Evolutionary conservation across 176 grass and related monocot genomes (phyloP).

Genomic region (Oryza officinalis): DNA sequence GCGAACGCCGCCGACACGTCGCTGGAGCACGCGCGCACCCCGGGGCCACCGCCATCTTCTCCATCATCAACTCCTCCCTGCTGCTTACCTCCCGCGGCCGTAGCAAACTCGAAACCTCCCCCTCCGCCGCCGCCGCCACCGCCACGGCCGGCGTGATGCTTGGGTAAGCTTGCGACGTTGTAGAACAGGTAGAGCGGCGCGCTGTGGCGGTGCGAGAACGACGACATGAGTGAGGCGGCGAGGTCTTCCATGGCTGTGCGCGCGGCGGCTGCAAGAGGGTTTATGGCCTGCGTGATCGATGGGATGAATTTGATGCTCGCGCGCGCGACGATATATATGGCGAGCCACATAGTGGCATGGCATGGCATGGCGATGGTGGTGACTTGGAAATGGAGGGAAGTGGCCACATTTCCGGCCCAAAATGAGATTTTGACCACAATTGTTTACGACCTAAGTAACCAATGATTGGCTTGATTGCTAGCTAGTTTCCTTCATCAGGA

Average conservation of each 20-base stretch:
- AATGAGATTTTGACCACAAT: slow-evolving; percentile 31
- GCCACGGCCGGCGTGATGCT: not conserved
- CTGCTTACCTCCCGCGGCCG: not conserved
- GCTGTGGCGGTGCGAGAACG: slow-evolving; percentile 32
- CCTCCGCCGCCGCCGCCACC: not conserved
- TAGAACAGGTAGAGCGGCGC: slow-evolving; percentile 56
- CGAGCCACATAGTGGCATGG: not conserved
- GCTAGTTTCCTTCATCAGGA: not conserved
- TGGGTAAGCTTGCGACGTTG: not conserved
- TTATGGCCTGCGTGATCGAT: not conserved
- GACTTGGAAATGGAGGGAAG: not conserved
- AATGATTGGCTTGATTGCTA: too few relatives aligned
- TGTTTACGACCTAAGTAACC: not conserved
- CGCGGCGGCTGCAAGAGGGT: too few relatives aligned
- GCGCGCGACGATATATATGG: not conserved
- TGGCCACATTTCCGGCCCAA: slow-evolving; percentile 32
- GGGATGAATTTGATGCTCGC: not conserved
- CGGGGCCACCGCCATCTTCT: not conserved
- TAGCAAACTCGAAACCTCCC: slow-evolving; percentile 8
- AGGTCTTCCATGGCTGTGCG: slow-evolving; percentile 36
- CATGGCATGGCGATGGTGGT: not conserved
- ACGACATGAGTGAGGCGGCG: slow-evolving; percentile 23
- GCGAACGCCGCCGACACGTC: slow-evolving; percentile 34
- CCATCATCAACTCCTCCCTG: not conserved
- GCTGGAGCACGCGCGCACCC: slow-evolving; percentile 31